A percentile compares a stretch with the other conserved stretches of the same genome.
phyloP scores from a whole-genome alignment of 2,329 filamentous ascomycete species.

The Aspergillus japonicus region DNA sequence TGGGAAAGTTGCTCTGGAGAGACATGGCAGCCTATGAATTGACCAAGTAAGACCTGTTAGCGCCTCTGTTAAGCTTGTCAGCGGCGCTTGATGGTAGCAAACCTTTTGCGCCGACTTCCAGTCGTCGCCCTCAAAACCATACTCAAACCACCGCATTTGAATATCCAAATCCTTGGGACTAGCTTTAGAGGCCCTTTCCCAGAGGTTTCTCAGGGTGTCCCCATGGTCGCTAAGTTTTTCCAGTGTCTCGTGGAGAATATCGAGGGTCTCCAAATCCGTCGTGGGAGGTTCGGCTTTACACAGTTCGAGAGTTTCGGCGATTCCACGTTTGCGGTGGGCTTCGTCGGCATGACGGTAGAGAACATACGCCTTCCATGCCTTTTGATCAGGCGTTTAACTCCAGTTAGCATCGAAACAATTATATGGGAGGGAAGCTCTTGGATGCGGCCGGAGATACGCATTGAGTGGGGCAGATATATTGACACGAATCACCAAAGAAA shows the following conservation, averaged over 20 bases:
- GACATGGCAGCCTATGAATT: conserved; percentile 47
- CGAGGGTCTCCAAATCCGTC: conserved; percentile 46
- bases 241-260: conserved; percentile 44
- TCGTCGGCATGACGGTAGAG: conserved; percentile 43
- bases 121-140: conserved; percentile 41
- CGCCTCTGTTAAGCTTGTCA: background rate
- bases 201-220: conserved; percentile 38
- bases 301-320: conserved; percentile 43
- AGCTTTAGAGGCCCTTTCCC: conserved; percentile 49
- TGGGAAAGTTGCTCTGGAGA: conserved; percentile 50
- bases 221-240: conserved; percentile 35
- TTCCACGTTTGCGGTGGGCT: conserved; percentile 43
- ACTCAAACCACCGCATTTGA: conserved; percentile 46
- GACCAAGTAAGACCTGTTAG: conserved; percentile 5
- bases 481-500: background rate
- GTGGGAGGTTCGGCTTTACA: conserved; percentile 44
- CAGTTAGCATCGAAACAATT: conserved; percentile 11
- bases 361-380: conserved; percentile 48
- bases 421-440: background rate
- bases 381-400: background rate
- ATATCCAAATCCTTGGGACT: conserved; percentile 46
- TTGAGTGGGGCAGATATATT: background rate
- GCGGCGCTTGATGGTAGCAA: conserved; percentile 13
- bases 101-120: conserved; percentile 53
- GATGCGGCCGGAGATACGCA: background rate